Conservation (phyloP, 192 early-diverging fungal species). For the Chytriomyces sp. region DNA sequence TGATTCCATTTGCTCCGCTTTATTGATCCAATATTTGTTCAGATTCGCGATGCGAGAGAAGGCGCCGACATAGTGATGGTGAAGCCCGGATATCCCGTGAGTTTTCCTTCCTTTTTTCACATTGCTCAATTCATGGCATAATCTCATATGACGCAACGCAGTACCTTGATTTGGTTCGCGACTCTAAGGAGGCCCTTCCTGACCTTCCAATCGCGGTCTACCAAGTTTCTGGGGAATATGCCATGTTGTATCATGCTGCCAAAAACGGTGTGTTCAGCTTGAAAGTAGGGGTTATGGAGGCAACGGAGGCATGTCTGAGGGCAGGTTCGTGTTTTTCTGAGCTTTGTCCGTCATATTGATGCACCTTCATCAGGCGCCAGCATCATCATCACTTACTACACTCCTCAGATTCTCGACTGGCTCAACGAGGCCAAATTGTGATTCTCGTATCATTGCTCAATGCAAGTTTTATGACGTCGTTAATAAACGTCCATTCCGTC, state of each 20-base stretch:
- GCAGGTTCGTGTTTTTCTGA: conserved; percentile 59
- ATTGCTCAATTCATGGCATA: not conserved
- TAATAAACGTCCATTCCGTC: no score
- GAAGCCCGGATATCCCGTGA: conserved; percentile 83
- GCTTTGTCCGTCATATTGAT: conserved; percentile 33
- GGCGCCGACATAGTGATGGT: conserved; percentile 98
- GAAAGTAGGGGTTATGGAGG: conserved; percentile 83
- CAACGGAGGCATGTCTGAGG: conserved; percentile 75
- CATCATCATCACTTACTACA: conserved; percentile 95
- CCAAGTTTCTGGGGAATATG: conserved; percentile 77
- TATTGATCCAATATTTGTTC: no score
- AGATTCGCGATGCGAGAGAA: conserved; percentile 80
- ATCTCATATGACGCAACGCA: not conserved
- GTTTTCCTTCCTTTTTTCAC: not conserved
- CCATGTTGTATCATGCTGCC: conserved; percentile 78
- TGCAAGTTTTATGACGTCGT: no score
- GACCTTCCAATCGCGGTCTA: conserved; percentile 95
- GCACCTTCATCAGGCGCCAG: no score
- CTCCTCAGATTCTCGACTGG: conserved; percentile 92
- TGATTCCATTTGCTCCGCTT: no score
- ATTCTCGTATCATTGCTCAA: no score
- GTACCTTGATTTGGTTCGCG: conserved; percentile 93
- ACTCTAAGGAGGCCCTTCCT: conserved; percentile 55
- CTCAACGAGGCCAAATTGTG: conserved; percentile 37
- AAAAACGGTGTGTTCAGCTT: conserved; percentile 82